Evolutionary conservation across 352 stramenopile species (phyloP).

Genomic region (Phytophthora sp.): DNA sequence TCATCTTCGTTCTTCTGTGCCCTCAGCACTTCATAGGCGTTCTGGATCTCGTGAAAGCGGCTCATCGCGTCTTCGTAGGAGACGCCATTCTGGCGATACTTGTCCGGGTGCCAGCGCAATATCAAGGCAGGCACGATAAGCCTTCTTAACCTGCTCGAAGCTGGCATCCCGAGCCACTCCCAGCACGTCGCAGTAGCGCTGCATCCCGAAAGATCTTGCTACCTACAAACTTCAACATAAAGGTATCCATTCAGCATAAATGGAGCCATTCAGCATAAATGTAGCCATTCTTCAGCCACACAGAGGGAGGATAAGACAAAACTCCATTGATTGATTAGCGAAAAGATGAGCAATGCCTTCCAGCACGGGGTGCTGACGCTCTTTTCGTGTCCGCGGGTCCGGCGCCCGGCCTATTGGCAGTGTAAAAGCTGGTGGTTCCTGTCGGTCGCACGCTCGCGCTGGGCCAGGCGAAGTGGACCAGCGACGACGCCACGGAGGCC

Average conservation of each 20-base stretch:
- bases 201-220: no score
- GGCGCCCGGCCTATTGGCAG: slow-evolving; percentile 65
- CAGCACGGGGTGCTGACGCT: slow-evolving; percentile 56
- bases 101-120: neutral
- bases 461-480: neutral
- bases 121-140: neutral
- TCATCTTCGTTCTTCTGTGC: neutral
- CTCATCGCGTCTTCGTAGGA: neutral
- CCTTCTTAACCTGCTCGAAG: neutral
- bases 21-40: neutral
- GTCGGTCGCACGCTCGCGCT: slow-evolving; percentile 1
- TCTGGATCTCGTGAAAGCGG: neutral
- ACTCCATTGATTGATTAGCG: slow-evolving; percentile 1
- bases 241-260: no score
- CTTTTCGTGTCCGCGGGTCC: slow-evolving; percentile 62
- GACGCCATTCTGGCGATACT: neutral
- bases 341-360: slow-evolving; percentile 56
- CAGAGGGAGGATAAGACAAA: no score
- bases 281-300: no score
- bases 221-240: no score
- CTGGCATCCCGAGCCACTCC: neutral
- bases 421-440: slow-evolving; percentile 63
- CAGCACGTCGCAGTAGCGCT: neutral
- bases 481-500: neutral
- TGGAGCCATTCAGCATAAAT: neutral